Conservation (phyloP, 305 asterid species). For the Fraxinus angustifolia region DNA sequence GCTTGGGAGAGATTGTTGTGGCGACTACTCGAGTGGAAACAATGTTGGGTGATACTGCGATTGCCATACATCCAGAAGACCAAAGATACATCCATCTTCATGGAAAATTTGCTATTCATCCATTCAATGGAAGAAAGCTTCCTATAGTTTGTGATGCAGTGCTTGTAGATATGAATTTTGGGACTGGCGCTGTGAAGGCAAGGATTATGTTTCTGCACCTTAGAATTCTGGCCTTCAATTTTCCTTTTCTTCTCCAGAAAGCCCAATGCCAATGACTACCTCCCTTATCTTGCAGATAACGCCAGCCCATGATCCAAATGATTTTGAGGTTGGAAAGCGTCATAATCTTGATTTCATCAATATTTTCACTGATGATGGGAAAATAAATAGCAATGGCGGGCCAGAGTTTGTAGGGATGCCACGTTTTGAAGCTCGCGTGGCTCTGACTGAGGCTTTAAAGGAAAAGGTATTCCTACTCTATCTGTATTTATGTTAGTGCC, state of each 20-base stretch:
- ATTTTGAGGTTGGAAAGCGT: conserved; percentile 87
- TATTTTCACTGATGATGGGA: conserved; percentile 82
- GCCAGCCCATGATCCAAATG: conserved; percentile 91
- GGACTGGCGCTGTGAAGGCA: conserved; percentile 99
- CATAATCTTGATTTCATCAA: conserved; percentile 65
- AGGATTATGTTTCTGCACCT: conserved; percentile 10
- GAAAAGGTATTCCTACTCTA: conserved; percentile 40
- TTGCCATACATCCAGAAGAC: conserved; percentile 92
- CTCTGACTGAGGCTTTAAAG: conserved; percentile 61
- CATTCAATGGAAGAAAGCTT: conserved; percentile 80
- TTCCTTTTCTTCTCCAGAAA: background rate
- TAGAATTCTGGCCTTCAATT: background rate
- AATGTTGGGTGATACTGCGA: conserved; percentile 96
- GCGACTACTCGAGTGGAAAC: conserved; percentile 97
- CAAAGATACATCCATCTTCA: conserved; percentile 77
- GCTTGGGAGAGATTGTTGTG: conserved; percentile 85
- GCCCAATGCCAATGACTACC: conserved; percentile 15
- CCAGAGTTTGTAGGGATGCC: conserved; percentile 66
- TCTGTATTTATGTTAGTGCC: background rate
- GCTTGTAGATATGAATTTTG: conserved; percentile 87
- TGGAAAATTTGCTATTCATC: conserved; percentile 79
- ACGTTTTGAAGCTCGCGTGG: conserved; percentile 75
- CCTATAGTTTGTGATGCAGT: conserved; percentile 84
- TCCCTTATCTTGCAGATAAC: conserved; percentile 57
- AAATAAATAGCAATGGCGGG: conserved; percentile 75